A percentile compares a stretch with the other conserved stretches of the same genome.
phyloP scores from a whole-genome alignment of 257 asterid species.

The Eucommia ulmoides region DNA sequence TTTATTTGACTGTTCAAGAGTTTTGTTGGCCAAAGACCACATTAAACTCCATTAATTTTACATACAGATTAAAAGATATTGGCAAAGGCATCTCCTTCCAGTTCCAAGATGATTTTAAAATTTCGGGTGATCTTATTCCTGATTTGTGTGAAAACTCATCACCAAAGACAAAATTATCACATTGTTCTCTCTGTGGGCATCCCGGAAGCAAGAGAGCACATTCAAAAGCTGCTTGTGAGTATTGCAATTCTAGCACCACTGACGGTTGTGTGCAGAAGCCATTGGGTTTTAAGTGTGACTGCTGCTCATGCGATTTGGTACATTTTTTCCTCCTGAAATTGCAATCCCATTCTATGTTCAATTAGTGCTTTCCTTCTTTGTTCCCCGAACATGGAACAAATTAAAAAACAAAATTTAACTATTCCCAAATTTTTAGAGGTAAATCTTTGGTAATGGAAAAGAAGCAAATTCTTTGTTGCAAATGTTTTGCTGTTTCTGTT shows the following conservation, averaged over 20 bases:
- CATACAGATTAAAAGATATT: slow-evolving; percentile 54
- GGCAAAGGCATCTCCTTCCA: slow-evolving; percentile 30
- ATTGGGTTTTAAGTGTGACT: slow-evolving; percentile 59
- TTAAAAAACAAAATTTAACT: no score
- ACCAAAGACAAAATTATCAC: slow-evolving; percentile 40
- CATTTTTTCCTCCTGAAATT: slow-evolving; percentile 3
- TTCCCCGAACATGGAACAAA: no score
- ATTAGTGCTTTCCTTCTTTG: no score
- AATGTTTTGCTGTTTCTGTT: no score
- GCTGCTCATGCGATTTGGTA: slow-evolving; percentile 67
- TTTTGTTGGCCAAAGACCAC: no score
- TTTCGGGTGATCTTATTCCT: slow-evolving; percentile 17
- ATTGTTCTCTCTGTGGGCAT: slow-evolving; percentile 92
- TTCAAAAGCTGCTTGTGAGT: slow-evolving; percentile 50
- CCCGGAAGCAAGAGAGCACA: slow-evolving; percentile 85
- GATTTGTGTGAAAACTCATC: slow-evolving; percentile 28
- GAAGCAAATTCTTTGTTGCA: no score
- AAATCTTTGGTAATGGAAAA: no score
- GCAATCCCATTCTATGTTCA: not conserved
- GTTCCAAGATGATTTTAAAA: slow-evolving; percentile 14
- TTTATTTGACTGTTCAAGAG: no score
- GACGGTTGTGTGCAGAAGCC: slow-evolving; percentile 53
- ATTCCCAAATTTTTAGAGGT: no score
- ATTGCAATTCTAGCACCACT: slow-evolving; percentile 43
- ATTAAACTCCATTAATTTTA: not conserved